phyloP scores from a whole-genome alignment of 208 protist genomes.

The Leishmania arabica region DNA sequence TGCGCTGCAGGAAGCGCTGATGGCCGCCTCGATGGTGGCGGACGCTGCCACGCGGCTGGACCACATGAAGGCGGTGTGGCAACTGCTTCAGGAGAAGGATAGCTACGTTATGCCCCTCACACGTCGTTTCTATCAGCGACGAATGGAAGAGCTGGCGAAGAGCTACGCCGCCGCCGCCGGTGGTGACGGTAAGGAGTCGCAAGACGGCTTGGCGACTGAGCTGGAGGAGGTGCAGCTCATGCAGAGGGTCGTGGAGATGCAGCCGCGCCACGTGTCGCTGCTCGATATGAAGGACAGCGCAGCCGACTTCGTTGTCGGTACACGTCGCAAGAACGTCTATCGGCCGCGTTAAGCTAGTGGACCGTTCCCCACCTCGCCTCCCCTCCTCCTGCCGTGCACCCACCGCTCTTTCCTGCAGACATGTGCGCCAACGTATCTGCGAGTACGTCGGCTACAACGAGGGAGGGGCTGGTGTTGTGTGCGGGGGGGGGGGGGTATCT shows the following conservation, averaged over 20 bases:
- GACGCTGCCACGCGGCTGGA: conserved; percentile 33
- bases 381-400: not conserved
- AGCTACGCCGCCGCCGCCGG: not conserved
- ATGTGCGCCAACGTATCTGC: not conserved
- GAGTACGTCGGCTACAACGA: not conserved
- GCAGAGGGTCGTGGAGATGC: conserved; percentile 55
- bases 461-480: not conserved
- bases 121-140: conserved; percentile 54
- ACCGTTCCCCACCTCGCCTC: not conserved
- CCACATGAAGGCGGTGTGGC: conserved; percentile 51
- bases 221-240: conserved; percentile 41
- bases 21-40: conserved; percentile 56
- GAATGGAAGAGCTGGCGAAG: conserved; percentile 38
- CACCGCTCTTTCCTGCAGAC: not conserved
- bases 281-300: conserved; percentile 89
- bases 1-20: conserved; percentile 82
- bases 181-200: not conserved
- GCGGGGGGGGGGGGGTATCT: not conserved
- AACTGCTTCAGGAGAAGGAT: conserved; percentile 51
- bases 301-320: conserved; percentile 81
- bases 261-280: conserved; percentile 71
- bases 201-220: not conserved
- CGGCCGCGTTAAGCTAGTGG: conserved; percentile 13
- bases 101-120: conserved; percentile 91
- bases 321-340: conserved; percentile 80